phyloP scores from a whole-genome alignment of 2,329 filamentous ascomycete genomes.

The Aureobasidium musti region DNA sequence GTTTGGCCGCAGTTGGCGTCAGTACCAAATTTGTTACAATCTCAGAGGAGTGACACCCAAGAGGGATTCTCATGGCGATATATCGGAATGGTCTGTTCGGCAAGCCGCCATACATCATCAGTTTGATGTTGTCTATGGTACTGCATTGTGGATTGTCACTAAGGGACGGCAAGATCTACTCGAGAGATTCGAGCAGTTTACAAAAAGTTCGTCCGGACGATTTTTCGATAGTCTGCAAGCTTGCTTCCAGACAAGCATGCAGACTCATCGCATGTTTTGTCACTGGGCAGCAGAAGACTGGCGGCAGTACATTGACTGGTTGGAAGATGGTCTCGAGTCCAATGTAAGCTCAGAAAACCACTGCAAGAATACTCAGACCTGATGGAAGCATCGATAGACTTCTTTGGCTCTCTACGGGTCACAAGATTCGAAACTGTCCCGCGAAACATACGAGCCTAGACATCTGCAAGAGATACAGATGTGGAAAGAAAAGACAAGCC shows the following conservation, averaged over 20 bases:
- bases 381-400: neutral
- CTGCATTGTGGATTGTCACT: constrained; percentile 36
- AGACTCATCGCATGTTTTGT: neutral
- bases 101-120: constrained; percentile 47
- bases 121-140: constrained; percentile 45
- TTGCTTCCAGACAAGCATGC: neutral
- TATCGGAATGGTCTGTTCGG: constrained; percentile 43
- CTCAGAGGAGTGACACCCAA: constrained; percentile 38
- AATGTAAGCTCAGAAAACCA: neutral
- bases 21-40: constrained; percentile 45
- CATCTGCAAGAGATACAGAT: neutral
- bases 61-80: constrained; percentile 13
- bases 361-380: neutral
- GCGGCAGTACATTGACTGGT: neutral
- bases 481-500: neutral
- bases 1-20: constrained; percentile 42
- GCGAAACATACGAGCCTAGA: neutral
- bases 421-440: neutral
- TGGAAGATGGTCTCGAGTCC: neutral
- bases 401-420: neutral
- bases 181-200: neutral
- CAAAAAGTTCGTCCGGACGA: neutral
- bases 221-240: neutral
- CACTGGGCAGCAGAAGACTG: neutral
- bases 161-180: neutral